phyloP scores from a whole-genome alignment of 306 rosid species.

The Astragalus membranaceus region DNA sequence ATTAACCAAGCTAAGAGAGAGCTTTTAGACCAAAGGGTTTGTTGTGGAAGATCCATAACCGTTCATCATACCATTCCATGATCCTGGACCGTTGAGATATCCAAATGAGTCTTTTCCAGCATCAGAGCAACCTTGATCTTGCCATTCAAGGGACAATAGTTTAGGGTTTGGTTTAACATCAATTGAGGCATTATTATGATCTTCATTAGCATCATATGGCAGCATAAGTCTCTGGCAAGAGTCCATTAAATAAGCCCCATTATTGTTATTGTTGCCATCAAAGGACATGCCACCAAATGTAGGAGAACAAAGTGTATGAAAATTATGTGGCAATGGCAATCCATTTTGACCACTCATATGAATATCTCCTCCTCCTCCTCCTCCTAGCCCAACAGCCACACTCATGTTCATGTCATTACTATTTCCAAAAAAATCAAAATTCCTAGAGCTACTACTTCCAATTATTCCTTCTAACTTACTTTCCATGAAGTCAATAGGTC shows the following conservation, averaged over 20 bases:
- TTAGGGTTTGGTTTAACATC: slow-evolving; percentile 88
- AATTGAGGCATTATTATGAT: slow-evolving; percentile 28
- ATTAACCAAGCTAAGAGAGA: slow-evolving; percentile 15
- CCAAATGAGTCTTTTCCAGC: slow-evolving; percentile 63
- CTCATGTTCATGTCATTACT: slow-evolving; percentile 29
- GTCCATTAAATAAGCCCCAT: slow-evolving; percentile 48
- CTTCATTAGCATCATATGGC: slow-evolving; percentile 42
- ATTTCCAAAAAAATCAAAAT: slow-evolving; percentile 53
- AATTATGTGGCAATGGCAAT: slow-evolving; percentile 35
- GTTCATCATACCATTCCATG: slow-evolving; percentile 68
- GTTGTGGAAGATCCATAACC: slow-evolving; percentile 72
- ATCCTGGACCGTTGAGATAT: slow-evolving; percentile 53
- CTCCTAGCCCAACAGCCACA: slow-evolving; percentile 29
- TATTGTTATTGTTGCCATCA: slow-evolving; percentile 43
- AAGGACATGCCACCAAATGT: slow-evolving; percentile 64
- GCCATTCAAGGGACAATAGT: slow-evolving; percentile 85
- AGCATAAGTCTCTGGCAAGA: slow-evolving; percentile 71
- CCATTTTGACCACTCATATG: slow-evolving; percentile 23
- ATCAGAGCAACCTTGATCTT: slow-evolving; percentile 71
- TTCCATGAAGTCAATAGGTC: slow-evolving; percentile 81
- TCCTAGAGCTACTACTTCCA: slow-evolving; percentile 36
- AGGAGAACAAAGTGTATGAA: too few relatives aligned
- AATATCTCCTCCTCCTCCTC: background rate
- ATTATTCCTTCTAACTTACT: slow-evolving; percentile 53
- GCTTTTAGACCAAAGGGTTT: slow-evolving; percentile 51